phyloP scores from a whole-genome alignment of 2,329 filamentous ascomycete genomes.

The Penicillium crustosum region DNA sequence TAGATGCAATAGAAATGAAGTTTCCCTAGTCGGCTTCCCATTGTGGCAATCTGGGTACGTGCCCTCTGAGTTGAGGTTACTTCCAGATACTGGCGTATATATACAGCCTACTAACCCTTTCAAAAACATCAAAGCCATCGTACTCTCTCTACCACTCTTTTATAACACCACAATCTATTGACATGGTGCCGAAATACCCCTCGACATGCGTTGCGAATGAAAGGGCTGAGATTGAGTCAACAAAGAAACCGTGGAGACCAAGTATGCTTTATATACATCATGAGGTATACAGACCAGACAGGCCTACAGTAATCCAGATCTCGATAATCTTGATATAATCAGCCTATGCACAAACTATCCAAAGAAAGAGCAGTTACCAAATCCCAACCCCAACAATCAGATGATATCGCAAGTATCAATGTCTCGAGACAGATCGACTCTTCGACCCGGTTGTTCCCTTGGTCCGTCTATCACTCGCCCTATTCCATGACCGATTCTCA shows the following conservation, averaged over 20 bases:
- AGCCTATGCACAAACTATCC: too few species aligned
- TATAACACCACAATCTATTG: background rate
- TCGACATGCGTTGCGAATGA: background rate
- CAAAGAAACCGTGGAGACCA: background rate
- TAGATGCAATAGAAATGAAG: background rate
- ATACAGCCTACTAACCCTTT: fast-evolving
- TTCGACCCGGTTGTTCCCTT: constrained; percentile 6
- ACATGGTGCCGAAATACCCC: background rate
- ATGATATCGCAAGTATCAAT: constrained; percentile 1
- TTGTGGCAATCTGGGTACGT: background rate
- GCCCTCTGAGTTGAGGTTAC: background rate
- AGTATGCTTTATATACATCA: background rate
- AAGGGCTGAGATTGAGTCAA: background rate
- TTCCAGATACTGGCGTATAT: background rate
- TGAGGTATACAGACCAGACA: background rate
- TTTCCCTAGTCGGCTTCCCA: background rate
- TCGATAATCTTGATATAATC: too few species aligned
- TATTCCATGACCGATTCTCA: background rate
- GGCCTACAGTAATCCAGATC: background rate
- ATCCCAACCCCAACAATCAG: background rate
- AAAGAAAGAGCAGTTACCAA: background rate
- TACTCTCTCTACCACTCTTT: background rate
- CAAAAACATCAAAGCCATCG: background rate
- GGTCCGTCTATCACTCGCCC: background rate
- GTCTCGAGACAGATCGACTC: background rate